Percentiles rank a stretch among this genome's conserved stretches.
Conservation (phyloP, 2,329 filamentous ascomycete genomes). For the Ceratocystis diversiconidia region DNA sequence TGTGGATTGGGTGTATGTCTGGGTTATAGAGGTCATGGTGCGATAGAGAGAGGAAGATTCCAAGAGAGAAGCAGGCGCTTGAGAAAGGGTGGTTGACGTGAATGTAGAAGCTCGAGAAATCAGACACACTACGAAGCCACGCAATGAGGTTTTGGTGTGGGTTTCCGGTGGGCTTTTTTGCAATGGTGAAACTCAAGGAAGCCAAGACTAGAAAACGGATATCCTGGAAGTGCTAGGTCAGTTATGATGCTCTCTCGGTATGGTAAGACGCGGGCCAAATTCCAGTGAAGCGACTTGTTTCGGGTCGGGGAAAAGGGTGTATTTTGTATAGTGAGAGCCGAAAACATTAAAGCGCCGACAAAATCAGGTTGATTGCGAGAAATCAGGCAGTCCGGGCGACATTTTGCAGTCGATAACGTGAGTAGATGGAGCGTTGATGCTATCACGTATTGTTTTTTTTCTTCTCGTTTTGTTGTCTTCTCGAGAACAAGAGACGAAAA, state of each 20-base stretch:
- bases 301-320: not conserved
- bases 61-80: not conserved
- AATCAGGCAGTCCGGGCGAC: not conserved
- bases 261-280: not conserved
- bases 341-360: not conserved
- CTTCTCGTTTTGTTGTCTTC: not conserved
- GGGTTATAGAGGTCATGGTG: conserved; percentile 69
- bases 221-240: not conserved
- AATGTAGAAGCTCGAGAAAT: not conserved
- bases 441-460: not conserved
- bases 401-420: not conserved
- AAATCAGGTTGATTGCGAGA: not conserved
- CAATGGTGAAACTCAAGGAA: too few relatives aligned
- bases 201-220: not conserved
- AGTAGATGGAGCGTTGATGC: not conserved
- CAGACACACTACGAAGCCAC: not conserved
- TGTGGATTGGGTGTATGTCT: conserved; percentile 64
- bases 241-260: not conserved
- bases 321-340: not conserved
- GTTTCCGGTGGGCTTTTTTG: too few relatives aligned
- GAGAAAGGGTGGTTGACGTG: not conserved
- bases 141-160: not conserved
- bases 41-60: not conserved
- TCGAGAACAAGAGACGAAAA: not conserved
- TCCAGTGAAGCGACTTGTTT: not conserved